A percentile compares a stretch with the other conserved stretches of the same genome.
Conservation (phyloP, 306 rosid genomes). For the Hippophae gyantsensis region DNA sequence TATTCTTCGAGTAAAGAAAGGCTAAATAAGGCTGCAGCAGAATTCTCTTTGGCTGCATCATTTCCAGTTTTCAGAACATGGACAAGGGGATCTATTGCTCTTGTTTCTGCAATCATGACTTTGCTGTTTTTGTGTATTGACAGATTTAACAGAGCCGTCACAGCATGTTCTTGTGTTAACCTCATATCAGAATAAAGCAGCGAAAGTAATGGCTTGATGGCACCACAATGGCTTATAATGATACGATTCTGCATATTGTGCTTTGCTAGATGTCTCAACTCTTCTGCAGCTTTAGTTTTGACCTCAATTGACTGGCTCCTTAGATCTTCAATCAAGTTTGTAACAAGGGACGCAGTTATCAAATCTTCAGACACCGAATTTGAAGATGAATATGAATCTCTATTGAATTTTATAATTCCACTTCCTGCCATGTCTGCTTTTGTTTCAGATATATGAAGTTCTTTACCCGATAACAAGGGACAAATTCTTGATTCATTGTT, state of each 20-base stretch:
- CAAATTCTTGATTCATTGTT: conserved; percentile 28
- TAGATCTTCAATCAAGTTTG: conserved; percentile 64
- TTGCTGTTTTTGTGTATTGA: conserved; percentile 70
- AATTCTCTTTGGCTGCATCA: conserved; percentile 77
- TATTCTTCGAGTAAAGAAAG: conserved; percentile 67
- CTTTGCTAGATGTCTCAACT: conserved; percentile 73
- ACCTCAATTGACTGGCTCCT: conserved; percentile 43
- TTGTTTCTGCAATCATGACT: conserved; percentile 67
- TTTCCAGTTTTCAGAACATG: conserved; percentile 74
- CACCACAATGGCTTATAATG: conserved; percentile 58
- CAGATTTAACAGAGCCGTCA: conserved; percentile 79
- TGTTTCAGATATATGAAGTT: conserved; percentile 25
- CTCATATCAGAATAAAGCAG: conserved; percentile 53
- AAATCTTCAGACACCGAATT: conserved; percentile 34
- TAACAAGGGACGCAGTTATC: conserved; percentile 46
- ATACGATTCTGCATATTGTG: conserved; percentile 70
- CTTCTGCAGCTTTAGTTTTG: conserved; percentile 74
- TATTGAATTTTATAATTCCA: conserved; percentile 26
- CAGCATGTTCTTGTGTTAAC: conserved; percentile 83
- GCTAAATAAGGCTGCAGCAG: conserved; percentile 88
- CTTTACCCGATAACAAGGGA: conserved; percentile 33
- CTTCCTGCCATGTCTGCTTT: conserved; percentile 31
- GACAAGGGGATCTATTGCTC: conserved; percentile 75
- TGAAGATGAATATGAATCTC: conserved; percentile 27
- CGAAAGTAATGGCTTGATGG: conserved; percentile 51